These are phyloP conservation scores for Ensete glaucum DNA, from an alignment of 176 grass and related monocot genomes.

Conservation along the genomic window DNA sequence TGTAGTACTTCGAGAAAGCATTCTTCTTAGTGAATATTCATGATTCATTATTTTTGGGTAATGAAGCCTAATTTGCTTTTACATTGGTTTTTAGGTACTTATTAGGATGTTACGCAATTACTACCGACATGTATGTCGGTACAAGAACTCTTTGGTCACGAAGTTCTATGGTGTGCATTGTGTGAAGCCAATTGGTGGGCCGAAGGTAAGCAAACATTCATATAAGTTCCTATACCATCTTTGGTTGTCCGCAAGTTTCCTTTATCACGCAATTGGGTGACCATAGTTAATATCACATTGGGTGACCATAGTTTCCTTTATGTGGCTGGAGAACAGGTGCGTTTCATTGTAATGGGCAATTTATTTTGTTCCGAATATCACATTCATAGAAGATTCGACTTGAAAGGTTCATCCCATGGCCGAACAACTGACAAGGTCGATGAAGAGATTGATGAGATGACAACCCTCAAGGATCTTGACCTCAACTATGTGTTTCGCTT, in stretches of 20 bases:
- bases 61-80: background rate
- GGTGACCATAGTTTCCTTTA: background rate
- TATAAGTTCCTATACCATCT: background rate
- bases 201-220: constrained; percentile 24
- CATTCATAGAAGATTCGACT: constrained; percentile 91
- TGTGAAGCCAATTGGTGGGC: constrained; percentile 61
- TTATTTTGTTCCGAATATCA: constrained; percentile 84
- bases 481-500: constrained; percentile 92
- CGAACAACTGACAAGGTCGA: constrained; percentile 78
- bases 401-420: constrained; percentile 96
- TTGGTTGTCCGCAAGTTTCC: too few relatives aligned
- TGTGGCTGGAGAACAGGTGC: constrained; percentile 36
- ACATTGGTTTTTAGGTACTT: constrained; percentile 7
- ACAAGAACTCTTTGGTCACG: constrained; percentile 7
- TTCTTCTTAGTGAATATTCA: too few relatives aligned
- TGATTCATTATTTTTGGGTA: background rate
- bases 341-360: constrained; percentile 95
- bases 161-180: constrained; percentile 40
- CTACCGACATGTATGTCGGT: background rate
- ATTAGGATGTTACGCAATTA: constrained; percentile 16
- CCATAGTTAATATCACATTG: background rate
- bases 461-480: constrained; percentile 90
- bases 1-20: too few relatives aligned
- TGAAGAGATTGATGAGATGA: constrained; percentile 95
- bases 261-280: too few relatives aligned